Base-by-base conservation (phyloP, 768 basidiomycete genomes). In the Termitomyces sp. region DNA sequence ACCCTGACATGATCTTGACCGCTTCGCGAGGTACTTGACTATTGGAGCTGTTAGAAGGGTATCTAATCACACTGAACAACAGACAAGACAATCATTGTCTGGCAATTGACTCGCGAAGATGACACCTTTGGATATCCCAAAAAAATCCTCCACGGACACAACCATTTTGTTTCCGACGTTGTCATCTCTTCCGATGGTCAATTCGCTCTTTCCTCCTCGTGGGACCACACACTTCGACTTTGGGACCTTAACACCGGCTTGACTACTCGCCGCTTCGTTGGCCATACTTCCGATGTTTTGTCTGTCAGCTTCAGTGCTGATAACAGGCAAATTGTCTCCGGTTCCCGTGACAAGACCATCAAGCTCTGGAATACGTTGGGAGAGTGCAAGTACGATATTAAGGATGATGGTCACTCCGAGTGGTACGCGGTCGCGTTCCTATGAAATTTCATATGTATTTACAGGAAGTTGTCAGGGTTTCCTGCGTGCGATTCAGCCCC, bases 361-460 rank as follows among this genome's bases (percentile, higher is more conserved):
- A 99, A 98, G 78, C 92, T 99, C 72, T 99, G 97, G 97, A 99
- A 99, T 83, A 99, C 97, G 63, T 88, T 99, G 66, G 97, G 97
- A 72, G 97, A 99, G 79, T 99, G 97, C 84, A 99, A 99, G 78
- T 98, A 94, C 76, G 93, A 98, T 76, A 99, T 99, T 78, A 93
- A 94, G 80, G 96, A 99, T 68, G 97, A 98, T 69, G 95, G 96
- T 63, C 97, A 99, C 83, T 81, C 87, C 63, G 97, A 98, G 81
- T 99, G 97, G 96, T 83, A 61, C 55, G 78, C 73, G 17, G 2
- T 12, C 8, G 34, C 11, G 47, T 7, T 78, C 62, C 52, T 73
- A 67, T 9, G n/a, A 4, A 42, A 56, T 51, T 14, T 20, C 36
- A 14, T 15, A 14, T n/a, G 61, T 15, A n/a, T 68, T 46, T 37